Percentiles rank a stretch among this genome's conserved stretches.
These are phyloP conservation scores for Waltergamsia citrina DNA, from an alignment of 2,329 filamentous ascomycete genomes.

Conservation along the genomic window DNA sequence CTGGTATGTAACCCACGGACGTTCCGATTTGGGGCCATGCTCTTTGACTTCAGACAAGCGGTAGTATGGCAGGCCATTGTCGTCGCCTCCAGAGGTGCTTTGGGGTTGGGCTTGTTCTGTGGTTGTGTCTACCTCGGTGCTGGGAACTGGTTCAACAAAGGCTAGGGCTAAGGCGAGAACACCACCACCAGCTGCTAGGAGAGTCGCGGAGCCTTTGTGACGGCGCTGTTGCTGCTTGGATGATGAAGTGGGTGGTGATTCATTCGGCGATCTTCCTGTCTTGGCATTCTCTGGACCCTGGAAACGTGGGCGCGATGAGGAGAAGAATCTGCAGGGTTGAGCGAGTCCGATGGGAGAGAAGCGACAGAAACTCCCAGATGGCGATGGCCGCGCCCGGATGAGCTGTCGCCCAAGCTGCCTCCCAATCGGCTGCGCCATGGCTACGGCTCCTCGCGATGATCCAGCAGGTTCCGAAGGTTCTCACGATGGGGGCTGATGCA, in stretches of 20 bases:
- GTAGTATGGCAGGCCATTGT: slow-evolving; percentile 7
- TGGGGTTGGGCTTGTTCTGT: background rate
- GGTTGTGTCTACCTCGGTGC: background rate
- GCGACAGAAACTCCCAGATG: background rate
- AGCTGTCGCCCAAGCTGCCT: background rate
- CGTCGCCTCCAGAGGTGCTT: background rate
- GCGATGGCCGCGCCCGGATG: background rate
- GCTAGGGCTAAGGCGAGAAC: background rate
- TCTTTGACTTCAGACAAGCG: slow-evolving; percentile 21
- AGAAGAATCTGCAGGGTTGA: no score
- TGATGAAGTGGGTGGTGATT: background rate
- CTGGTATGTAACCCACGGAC: slow-evolving; percentile 35
- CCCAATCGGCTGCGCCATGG: background rate
- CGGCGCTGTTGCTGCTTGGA: background rate
- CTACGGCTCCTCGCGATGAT: background rate
- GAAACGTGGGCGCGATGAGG: no score
- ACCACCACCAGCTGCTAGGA: background rate
- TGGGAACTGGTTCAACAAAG: slow-evolving; percentile 1
- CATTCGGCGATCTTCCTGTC: background rate
- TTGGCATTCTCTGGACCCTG: no score
- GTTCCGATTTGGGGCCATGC: slow-evolving; percentile 24
- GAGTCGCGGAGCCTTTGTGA: background rate
- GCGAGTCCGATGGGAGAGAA: background rate
- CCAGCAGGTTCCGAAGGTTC: no score
- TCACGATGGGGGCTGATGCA: no score